Evolutionary conservation across 1,284 basidiomycete genomes (phyloP).

Genomic region (Ustilago sp.): DNA sequence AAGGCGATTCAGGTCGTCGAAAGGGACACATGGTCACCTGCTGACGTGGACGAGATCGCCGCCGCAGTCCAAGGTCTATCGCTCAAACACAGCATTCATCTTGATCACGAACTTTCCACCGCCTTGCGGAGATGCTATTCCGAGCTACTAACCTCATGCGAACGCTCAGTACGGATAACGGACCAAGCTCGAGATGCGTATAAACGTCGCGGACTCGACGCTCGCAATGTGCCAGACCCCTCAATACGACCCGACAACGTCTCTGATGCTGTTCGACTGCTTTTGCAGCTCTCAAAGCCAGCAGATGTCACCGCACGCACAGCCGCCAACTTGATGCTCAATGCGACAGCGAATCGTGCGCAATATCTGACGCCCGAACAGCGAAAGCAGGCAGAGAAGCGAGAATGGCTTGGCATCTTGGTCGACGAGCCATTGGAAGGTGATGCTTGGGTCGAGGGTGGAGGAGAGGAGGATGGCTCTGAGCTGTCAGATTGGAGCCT

Average conservation of each 20-base stretch:
- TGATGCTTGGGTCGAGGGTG: constrained; percentile 24
- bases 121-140: constrained; percentile 35
- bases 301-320: constrained; percentile 41
- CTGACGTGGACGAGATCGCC: constrained; percentile 29
- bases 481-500: constrained; percentile 48
- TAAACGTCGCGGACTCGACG: constrained; percentile 17
- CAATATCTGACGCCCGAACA: constrained; percentile 45
- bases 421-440: constrained; percentile 42
- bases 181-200: constrained; percentile 24
- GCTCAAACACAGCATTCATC: constrained; percentile 45
- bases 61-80: constrained; percentile 40
- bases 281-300: constrained; percentile 37
- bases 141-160: constrained; percentile 24
- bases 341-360: constrained; percentile 23
- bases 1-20: constrained; percentile 23
- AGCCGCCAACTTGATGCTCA: constrained; percentile 43
- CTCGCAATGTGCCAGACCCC: constrained; percentile 25
- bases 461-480: constrained; percentile 16
- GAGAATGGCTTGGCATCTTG: constrained; percentile 45
- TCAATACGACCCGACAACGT: constrained; percentile 42
- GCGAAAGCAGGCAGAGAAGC: constrained; percentile 28
- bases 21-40: constrained; percentile 45
- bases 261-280: constrained; percentile 31
- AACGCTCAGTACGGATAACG: constrained; percentile 22
- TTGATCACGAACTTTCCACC: constrained; percentile 37